Base-by-base conservation (phyloP, 2,329 filamentous ascomycete species). In the Aspergillus fischeri region DNA sequence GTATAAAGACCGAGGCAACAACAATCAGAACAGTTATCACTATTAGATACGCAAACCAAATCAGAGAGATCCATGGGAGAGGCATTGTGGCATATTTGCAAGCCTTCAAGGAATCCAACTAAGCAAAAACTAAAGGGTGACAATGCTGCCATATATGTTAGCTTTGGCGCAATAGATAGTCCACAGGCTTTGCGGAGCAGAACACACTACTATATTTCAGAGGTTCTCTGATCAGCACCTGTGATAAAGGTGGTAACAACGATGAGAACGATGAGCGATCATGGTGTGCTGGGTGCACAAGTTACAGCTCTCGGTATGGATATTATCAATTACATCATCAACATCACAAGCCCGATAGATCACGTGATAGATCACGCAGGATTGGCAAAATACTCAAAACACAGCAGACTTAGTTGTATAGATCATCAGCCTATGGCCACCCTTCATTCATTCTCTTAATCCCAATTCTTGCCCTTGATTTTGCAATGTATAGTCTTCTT, bases 21-120 rank as follows among this genome's bases (percentile, higher is more conserved):
- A 88, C 78, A 52, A 96, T 83, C 60, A 93, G 85, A 55, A 96
- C 78, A 59, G 74, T 87, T 51, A 97, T 82, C 55, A 90, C 92
- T 58, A 93, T 84, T 60, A 88, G 91, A 74, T 97, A 99, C 54
- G 92, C 86, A 60, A 94, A 87, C 94, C 94, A 99, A 75, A 97
- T 97, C 64, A 97, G 82, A 70, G 90, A 91, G 55, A 89, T 89
- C 73, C 95, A 92, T 61, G 97, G 85, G 71, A 94, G 79, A 51
- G 83, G 83, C 85, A 56, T 65, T 28, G 49, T 21, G 63, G 42
- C 9, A 45, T 29, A 42, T 52, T 63, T 58, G 60, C 60, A 66
- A 52, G 51, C 44, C 41, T 29, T 42, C 24, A 17, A 17, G 4
- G 17, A 38, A 17, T 3, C 14, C 32, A 38, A 38, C 14, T 38